Conservation (phyloP, 768 basidiomycete genomes). For the Podaxis pistillaris region DNA sequence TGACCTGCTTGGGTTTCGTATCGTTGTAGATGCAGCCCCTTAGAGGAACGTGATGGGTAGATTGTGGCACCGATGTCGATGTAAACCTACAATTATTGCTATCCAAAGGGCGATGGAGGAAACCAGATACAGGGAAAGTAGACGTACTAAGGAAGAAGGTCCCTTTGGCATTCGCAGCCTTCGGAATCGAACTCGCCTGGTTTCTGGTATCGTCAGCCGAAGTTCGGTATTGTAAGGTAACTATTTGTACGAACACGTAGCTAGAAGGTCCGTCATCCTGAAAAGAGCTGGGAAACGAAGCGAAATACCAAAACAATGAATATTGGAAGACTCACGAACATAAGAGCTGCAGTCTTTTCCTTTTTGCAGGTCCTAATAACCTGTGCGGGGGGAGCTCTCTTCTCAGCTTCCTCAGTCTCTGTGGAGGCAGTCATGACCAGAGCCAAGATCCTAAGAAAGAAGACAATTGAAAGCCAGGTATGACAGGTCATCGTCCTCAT, state of each 20-base stretch:
- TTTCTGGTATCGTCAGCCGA: slow-evolving; percentile 4
- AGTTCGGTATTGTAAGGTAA: neutral
- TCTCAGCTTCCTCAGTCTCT: neutral
- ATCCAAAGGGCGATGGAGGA: neutral
- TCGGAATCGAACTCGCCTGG: slow-evolving; percentile 20
- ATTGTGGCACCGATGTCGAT: neutral
- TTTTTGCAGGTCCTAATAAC: slow-evolving; percentile 34
- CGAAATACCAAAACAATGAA: neutral
- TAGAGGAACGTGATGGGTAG: neutral
- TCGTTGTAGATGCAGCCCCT: slow-evolving; percentile 27
- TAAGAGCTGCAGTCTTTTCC: slow-evolving; percentile 37
- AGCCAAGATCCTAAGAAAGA: neutral
- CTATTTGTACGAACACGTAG: slow-evolving; percentile 24
- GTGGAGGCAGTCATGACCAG: neutral
- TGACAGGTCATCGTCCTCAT: neutral
- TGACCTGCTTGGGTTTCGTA: slow-evolving; percentile 19
- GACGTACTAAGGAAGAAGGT: slow-evolving; percentile 35
- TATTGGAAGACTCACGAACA: slow-evolving; percentile 31
- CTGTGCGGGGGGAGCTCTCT: slow-evolving; percentile 20
- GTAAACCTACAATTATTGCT: slow-evolving; percentile 15
- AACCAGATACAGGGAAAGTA: neutral
- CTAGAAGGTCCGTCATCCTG: slow-evolving; percentile 37
- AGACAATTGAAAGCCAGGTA: neutral
- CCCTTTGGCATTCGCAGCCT: slow-evolving; percentile 24
- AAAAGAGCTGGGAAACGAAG: neutral